A percentile compares a stretch with the other conserved stretches of the same genome.
These are phyloP conservation scores for Boletellus sp. DNA, from an alignment of 1,284 basidiomycete species.

Conservation along the genomic window DNA sequence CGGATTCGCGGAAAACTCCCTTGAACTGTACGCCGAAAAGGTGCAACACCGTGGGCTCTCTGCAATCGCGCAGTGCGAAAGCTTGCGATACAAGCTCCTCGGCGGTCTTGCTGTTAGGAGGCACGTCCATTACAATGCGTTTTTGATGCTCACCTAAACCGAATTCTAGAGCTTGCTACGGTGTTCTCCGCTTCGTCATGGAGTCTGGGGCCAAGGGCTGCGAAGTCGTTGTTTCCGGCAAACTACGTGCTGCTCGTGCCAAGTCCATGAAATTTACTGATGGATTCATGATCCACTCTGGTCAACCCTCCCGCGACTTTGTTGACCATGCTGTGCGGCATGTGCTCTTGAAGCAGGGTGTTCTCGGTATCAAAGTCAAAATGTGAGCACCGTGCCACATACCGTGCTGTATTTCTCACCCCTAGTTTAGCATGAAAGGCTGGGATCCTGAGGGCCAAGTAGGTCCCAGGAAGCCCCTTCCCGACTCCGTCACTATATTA, in stretches of 20 bases:
- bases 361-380: slow-evolving; percentile 99
- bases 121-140: slow-evolving; percentile 41
- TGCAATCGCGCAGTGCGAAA: slow-evolving; percentile 98
- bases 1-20: slow-evolving; percentile 98
- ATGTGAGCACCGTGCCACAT: slow-evolving; percentile 60
- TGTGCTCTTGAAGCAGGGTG: slow-evolving; percentile 98
- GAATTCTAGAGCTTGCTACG: slow-evolving; percentile 86
- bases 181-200: slow-evolving; percentile 99
- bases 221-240: slow-evolving; percentile 99
- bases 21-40: slow-evolving; percentile 99
- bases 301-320: slow-evolving; percentile 96
- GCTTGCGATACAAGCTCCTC: slow-evolving; percentile 97
- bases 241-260: slow-evolving; percentile 98
- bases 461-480: slow-evolving; percentile 92
- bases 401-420: slow-evolving; percentile 6
- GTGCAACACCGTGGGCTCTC: slow-evolving; percentile 98
- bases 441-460: slow-evolving; percentile 87
- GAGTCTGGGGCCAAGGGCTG: slow-evolving; percentile 99
- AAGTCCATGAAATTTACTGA: slow-evolving; percentile 99
- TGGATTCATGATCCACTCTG: slow-evolving; percentile 99
- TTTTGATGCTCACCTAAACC: not conserved
- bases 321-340: slow-evolving; percentile 98
- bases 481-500: slow-evolving; percentile 90
- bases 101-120: slow-evolving; percentile 98
- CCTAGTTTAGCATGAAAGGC: slow-evolving; percentile 84